These are phyloP conservation scores for Globisporangium megalacanthum DNA, from an alignment of 352 stramenopile species.

Conservation along the genomic window DNA sequence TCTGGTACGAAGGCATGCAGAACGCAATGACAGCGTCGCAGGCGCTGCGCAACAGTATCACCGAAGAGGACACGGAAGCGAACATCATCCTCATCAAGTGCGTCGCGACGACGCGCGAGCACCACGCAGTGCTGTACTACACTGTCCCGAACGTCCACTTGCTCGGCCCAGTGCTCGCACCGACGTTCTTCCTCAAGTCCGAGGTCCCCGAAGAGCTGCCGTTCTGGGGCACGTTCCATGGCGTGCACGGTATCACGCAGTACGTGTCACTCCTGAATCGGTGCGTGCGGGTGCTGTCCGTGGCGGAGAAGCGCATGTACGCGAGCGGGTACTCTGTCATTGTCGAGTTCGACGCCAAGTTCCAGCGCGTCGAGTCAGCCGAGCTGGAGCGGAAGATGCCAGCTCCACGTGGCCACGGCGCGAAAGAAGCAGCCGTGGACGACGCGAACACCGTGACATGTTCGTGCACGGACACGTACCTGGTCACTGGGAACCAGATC, in stretches of 20 bases:
- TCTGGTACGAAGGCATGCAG: slow-evolving; percentile 63
- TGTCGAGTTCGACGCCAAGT: slow-evolving; percentile 67
- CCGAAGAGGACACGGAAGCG: slow-evolving; percentile 51
- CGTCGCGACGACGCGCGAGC: slow-evolving; percentile 46
- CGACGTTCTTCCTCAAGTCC: slow-evolving; percentile 69
- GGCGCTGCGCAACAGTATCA: slow-evolving; percentile 43
- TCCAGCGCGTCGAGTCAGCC: slow-evolving; percentile 33
- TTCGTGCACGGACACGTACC: slow-evolving; percentile 70
- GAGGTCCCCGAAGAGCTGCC: slow-evolving; percentile 76
- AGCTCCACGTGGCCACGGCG: background rate
- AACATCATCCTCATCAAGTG: slow-evolving; percentile 60
- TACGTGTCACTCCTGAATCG: slow-evolving; percentile 66
- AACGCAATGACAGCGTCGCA: slow-evolving; percentile 38
- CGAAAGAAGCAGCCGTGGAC: background rate
- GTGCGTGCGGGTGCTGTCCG: slow-evolving; percentile 47
- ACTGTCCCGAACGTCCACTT: slow-evolving; percentile 59
- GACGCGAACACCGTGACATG: slow-evolving; percentile 39
- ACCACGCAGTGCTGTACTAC: slow-evolving; percentile 31
- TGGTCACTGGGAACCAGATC: slow-evolving; percentile 67
- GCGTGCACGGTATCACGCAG: slow-evolving; percentile 54
- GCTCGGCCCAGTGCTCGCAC: slow-evolving; percentile 44
- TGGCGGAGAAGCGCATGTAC: slow-evolving; percentile 61
- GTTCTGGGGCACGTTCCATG: slow-evolving; percentile 75
- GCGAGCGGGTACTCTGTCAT: slow-evolving; percentile 73
- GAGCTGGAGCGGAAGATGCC: slow-evolving; percentile 12